A percentile compares a stretch with the other conserved stretches of the same genome.
Conservation (phyloP, 2,329 filamentous ascomycete genomes). For the Lizonia empirigonia region DNA sequence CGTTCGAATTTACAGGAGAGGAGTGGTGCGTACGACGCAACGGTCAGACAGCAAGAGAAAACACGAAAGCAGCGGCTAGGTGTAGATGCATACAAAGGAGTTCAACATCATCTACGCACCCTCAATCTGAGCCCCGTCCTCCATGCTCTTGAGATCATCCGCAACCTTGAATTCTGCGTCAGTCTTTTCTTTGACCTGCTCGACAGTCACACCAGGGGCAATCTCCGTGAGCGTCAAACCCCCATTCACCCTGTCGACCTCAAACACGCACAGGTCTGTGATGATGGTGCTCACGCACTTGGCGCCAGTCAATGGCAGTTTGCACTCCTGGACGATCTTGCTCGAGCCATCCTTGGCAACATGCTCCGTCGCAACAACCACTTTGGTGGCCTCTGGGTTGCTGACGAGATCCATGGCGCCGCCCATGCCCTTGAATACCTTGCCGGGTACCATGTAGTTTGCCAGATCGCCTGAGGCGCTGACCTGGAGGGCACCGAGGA, state of each 20-base stretch:
- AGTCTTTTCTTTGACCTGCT: constrained; percentile 85
- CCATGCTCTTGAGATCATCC: constrained; percentile 79
- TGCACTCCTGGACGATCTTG: constrained; percentile 78
- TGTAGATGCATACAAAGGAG: background rate
- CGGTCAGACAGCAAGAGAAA: too few relatives aligned
- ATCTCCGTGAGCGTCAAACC: constrained; percentile 77
- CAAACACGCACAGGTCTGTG: constrained; percentile 52
- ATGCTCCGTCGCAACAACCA: constrained; percentile 93
- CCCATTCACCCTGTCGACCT: constrained; percentile 72
- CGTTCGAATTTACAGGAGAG: too few relatives aligned
- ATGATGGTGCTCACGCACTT: constrained; percentile 48
- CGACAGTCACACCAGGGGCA: constrained; percentile 83
- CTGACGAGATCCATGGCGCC: constrained; percentile 90
- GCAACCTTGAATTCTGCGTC: constrained; percentile 82
- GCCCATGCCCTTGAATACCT: constrained; percentile 85
- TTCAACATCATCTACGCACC: background rate
- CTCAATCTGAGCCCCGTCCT: constrained; percentile 18
- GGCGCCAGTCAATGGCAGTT: constrained; percentile 47
- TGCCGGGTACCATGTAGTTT: constrained; percentile 91
- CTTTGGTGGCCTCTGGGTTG: constrained; percentile 81
- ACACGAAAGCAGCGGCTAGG: too few relatives aligned
- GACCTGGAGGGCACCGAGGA: constrained; percentile 90
- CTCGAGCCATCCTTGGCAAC: constrained; percentile 89
- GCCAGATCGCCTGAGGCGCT: constrained; percentile 78
- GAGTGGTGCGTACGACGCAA: too few relatives aligned